Evolutionary conservation across 2,329 filamentous ascomycete species (phyloP), one percentile per base, ranked within the genome.

Genomic region (Ilyonectria mors-panacis): DNA sequence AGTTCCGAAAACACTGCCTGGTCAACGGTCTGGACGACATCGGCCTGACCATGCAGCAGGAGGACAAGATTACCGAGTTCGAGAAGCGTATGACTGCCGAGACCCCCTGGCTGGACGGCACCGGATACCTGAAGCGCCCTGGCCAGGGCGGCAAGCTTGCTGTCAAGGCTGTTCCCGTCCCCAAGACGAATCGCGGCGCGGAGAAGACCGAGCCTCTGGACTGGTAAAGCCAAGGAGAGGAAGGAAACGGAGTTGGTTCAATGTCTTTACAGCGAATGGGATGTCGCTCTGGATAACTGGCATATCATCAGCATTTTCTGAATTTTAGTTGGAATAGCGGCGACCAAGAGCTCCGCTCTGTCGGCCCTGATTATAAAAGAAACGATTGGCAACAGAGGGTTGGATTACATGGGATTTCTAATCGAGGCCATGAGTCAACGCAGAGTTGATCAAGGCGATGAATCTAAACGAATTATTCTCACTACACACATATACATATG

Each of bases 1-100:
- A 93, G 82, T 98, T 98, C 86, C 87, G 94, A 79, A 97, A 97
- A 84, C 94, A 98, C 84, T 98, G 95, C 81, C 84, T 98, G 57
- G 82, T 97, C 76, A 97, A 98, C 78, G 95, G 95, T 0, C 89
- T 98, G 10, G 95, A 98, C 79, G 96, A 98, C 75, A 98, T 98
- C 76, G 95, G 95, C 39, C 84, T 98, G 70, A 98, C 95, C 6
- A 94, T 98, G 87, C 93, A 97, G 83, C 89, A 93, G 83, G 94
- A 96, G 71, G 92, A 94, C 69, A 94, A 97, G 87, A 98, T 98
- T 78, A 84, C 88, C 65, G 87, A 87, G 67, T 97, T 96, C 77
- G 95, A 98, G 89, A 84, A 85, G 75, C 91, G 91, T 81, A 89
- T 94, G 79, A 92, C 92, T 10, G 82, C 86, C 59, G 88, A 94